These are phyloP conservation scores for Paradendryphiella salina DNA, from an alignment of 2,329 filamentous ascomycete genomes.

Conservation along the genomic window DNA sequence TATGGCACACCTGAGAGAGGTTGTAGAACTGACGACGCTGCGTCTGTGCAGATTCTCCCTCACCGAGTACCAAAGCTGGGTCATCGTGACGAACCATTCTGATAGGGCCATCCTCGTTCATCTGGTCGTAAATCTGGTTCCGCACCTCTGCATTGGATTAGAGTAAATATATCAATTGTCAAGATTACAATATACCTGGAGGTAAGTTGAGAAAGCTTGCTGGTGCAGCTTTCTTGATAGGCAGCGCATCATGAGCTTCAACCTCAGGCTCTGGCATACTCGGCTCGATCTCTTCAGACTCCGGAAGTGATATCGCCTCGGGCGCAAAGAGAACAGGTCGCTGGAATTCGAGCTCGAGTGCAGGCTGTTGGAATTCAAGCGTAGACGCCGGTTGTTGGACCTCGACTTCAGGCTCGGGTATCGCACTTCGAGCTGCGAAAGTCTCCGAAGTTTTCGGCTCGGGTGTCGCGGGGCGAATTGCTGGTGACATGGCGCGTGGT, in stretches of 20 bases:
- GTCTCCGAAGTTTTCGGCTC: not conserved
- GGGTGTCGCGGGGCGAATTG: not conserved
- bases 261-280: not conserved
- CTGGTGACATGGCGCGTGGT: not conserved
- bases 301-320: not conserved
- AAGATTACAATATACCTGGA: conserved; percentile 6
- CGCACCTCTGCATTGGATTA: conserved; percentile 14
- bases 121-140: conserved; percentile 16
- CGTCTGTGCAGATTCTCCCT: conserved; percentile 1
- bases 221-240: conserved; percentile 7
- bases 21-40: conserved; percentile 9
- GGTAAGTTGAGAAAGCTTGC: conserved; percentile 10
- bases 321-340: not conserved
- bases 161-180: not conserved
- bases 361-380: not conserved
- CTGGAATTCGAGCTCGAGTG: not conserved
- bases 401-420: not conserved
- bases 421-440: not conserved
- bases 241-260: not conserved
- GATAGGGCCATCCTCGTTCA: conserved; percentile 15
- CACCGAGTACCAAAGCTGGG: conserved; percentile 7
- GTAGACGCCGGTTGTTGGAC: no score
- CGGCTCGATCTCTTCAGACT: not conserved
- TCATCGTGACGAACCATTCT: conserved; percentile 19
- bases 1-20: conserved; percentile 32